Percentiles rank a stretch among this genome's conserved stretches.
Evolutionary conservation across 257 asterid genomes (phyloP).

Genomic region (Nicotiana benthamiana): DNA sequence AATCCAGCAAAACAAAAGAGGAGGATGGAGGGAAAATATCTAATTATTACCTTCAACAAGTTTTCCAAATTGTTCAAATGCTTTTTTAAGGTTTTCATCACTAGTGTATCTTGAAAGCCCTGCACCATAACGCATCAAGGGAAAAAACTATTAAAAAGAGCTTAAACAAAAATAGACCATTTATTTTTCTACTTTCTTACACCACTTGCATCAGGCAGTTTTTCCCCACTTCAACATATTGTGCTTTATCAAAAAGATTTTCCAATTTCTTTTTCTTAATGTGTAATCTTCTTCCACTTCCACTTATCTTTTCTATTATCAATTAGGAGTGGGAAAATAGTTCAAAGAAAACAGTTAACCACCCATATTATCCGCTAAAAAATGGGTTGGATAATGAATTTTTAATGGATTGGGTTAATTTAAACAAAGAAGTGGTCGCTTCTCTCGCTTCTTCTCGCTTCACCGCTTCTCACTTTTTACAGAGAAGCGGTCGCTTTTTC

Average conservation of each 20-base stretch:
- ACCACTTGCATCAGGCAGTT: not conserved
- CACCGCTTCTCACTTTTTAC: no score
- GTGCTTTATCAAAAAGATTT: not conserved
- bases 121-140: constrained; percentile 18
- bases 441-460: no score
- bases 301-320: no score
- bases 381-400: no score
- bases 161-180: not conserved
- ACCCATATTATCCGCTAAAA: no score
- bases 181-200: not conserved
- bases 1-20: not conserved
- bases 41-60: constrained; percentile 52
- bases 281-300: not conserved
- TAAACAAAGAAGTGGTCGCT: no score
- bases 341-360: no score
- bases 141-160: not conserved
- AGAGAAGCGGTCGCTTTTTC: no score
- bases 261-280: not conserved
- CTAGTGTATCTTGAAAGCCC: constrained; percentile 79
- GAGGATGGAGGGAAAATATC: not conserved
- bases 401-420: no score
- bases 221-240: not conserved
- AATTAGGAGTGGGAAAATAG: no score
- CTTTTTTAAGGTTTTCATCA: constrained; percentile 57
- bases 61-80: constrained; percentile 75